phyloP scores from a whole-genome alignment of 148 eudicot species.

The Cornus florida region DNA sequence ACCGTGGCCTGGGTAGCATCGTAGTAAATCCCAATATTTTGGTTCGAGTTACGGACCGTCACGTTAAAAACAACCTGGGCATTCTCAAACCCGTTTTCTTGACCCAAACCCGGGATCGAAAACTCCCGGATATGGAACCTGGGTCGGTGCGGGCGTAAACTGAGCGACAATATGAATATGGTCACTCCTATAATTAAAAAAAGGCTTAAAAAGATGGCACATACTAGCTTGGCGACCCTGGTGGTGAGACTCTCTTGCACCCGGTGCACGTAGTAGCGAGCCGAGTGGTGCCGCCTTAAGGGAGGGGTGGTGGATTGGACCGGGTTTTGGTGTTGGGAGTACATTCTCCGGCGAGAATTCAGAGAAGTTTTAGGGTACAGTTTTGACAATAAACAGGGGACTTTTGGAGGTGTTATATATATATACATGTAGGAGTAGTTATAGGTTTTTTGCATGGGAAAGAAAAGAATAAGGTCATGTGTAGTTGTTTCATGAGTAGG shows the following conservation, averaged over 20 bases:
- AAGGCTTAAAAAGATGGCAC: slow-evolving; percentile 54
- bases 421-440: background rate
- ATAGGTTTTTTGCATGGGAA: slow-evolving; percentile 11
- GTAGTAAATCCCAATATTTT: slow-evolving; percentile 59
- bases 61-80: slow-evolving; percentile 50
- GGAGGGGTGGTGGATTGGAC: slow-evolving; percentile 9
- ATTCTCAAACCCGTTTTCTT: slow-evolving; percentile 39
- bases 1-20: slow-evolving; percentile 47
- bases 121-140: slow-evolving; percentile 54
- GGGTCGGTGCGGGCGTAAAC: slow-evolving; percentile 84
- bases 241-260: slow-evolving; percentile 76
- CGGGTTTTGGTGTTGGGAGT: slow-evolving; percentile 14
- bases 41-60: slow-evolving; percentile 69
- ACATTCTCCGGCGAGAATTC: slow-evolving; percentile 7
- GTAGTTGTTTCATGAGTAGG: background rate
- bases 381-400: slow-evolving; percentile 10
- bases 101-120: slow-evolving; percentile 53
- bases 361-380: background rate
- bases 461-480: slow-evolving; percentile 23
- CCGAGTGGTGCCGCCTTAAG: slow-evolving; percentile 44
- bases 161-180: slow-evolving; percentile 68
- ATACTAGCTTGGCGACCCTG: slow-evolving; percentile 64
- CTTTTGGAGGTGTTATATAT: background rate
- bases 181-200: slow-evolving; percentile 57
- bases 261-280: slow-evolving; percentile 59